Conservation (phyloP, 176 grass and related monocot genomes). For the Carex kokanica region DNA sequence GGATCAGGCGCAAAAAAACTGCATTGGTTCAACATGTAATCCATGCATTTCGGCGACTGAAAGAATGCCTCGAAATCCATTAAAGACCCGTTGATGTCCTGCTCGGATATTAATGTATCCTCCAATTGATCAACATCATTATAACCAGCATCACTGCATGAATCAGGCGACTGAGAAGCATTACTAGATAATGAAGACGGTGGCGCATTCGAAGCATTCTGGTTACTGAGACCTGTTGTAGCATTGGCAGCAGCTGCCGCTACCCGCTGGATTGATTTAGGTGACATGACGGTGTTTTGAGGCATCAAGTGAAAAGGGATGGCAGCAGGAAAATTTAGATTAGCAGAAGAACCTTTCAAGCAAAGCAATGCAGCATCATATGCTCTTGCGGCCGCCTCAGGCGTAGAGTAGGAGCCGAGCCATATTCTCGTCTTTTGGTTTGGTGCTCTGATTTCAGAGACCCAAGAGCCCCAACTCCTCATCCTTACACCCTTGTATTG, state of each 20-base stretch:
- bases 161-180: background rate
- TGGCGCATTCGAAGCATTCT: conserved; percentile 14
- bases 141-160: background rate
- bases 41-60: conserved; percentile 93
- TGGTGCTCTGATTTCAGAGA: conserved; percentile 92
- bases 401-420: conserved; percentile 92
- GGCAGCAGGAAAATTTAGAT: conserved; percentile 78
- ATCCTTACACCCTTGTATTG: conserved; percentile 95
- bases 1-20: conserved; percentile 52
- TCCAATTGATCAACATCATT: conserved; percentile 4
- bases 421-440: conserved; percentile 95
- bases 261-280: conserved; percentile 87
- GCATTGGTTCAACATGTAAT: conserved; percentile 61
- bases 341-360: conserved; percentile 84
- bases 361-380: conserved; percentile 96
- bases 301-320: conserved; percentile 62
- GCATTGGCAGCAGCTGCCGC: conserved; percentile 66
- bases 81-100: conserved; percentile 37
- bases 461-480: conserved; percentile 98
- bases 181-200: background rate
- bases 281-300: conserved; percentile 63
- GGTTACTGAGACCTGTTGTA: background rate
- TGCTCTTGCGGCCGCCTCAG: conserved; percentile 86
- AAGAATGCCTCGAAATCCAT: conserved; percentile 77
- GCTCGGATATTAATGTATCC: background rate